phyloP scores from a whole-genome alignment of 768 basidiomycete species.

The Agaricus blazei region DNA sequence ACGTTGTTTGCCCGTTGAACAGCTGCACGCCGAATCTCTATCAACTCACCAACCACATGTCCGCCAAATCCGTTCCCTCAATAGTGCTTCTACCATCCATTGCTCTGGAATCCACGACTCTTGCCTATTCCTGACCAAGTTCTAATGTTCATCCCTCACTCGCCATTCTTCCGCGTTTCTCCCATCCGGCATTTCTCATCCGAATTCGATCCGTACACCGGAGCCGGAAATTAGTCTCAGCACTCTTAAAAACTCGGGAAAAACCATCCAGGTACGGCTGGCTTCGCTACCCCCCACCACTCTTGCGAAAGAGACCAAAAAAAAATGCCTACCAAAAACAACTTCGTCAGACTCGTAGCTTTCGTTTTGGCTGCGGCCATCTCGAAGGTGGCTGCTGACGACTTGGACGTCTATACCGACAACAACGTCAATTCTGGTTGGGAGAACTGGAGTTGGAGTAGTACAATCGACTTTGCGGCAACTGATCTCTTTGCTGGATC shows the following conservation, averaged over 20 bases:
- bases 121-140: neutral
- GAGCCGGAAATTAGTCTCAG: slow-evolving; percentile 1
- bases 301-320: neutral
- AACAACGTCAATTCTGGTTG: slow-evolving; percentile 35
- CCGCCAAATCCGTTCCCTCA: slow-evolving; percentile 1
- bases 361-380: slow-evolving; percentile 17
- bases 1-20: neutral
- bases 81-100: neutral
- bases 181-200: slow-evolving; percentile 16
- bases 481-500: slow-evolving; percentile 37
- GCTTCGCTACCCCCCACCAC: neutral
- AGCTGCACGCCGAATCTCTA: neutral
- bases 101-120: neutral
- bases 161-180: slow-evolving; percentile 14
- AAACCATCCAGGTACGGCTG: neutral
- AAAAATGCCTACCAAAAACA: slow-evolving; percentile 8
- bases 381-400: slow-evolving; percentile 21
- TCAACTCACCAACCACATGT: neutral
- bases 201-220: slow-evolving; percentile 21
- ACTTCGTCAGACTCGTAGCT: slow-evolving; percentile 18
- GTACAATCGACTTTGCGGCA: slow-evolving; percentile 35
- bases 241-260: neutral
- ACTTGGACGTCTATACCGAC: slow-evolving; percentile 39
- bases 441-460: slow-evolving; percentile 52
- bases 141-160: neutral